A percentile compares a stretch with the other conserved stretches of the same genome.
These are phyloP conservation scores for Kwoniella dejecticola DNA, from an alignment of 768 basidiomycete genomes.

Conservation along the genomic window DNA sequence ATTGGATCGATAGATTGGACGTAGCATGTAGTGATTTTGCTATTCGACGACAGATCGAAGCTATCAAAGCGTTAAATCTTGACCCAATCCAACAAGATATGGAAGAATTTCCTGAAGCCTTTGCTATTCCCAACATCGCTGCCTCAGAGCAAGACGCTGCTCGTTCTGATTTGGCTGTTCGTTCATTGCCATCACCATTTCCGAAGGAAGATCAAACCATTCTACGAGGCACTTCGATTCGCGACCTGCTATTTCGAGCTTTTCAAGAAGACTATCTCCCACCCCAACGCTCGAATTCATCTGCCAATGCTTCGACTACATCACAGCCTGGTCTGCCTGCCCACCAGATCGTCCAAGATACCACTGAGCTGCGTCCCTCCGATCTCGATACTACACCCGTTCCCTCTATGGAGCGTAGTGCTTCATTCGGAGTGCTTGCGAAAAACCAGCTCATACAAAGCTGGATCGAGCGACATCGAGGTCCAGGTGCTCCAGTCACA, in stretches of 20 bases:
- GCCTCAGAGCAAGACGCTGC: too few species aligned
- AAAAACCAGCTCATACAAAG: slow-evolving; percentile 75
- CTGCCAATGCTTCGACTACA: slow-evolving; percentile 3
- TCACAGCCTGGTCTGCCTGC: neutral
- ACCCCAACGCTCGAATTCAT: slow-evolving; percentile 3
- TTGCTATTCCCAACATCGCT: neutral
- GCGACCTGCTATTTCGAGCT: slow-evolving; percentile 69
- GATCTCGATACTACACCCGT: slow-evolving; percentile 52
- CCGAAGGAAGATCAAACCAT: slow-evolving; percentile 55
- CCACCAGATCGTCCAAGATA: slow-evolving; percentile 21
- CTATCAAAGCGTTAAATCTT: slow-evolving; percentile 64
- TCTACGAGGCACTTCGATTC: slow-evolving; percentile 70
- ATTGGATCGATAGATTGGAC: slow-evolving; percentile 60
- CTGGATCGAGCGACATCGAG: slow-evolving; percentile 74
- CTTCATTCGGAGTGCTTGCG: slow-evolving; percentile 63
- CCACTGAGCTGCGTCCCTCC: slow-evolving; percentile 40
- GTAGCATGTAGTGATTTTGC: slow-evolving; percentile 69
- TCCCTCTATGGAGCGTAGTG: slow-evolving; percentile 53
- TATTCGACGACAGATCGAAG: slow-evolving; percentile 69
- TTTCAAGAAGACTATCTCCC: slow-evolving; percentile 56
- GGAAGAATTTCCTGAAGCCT: slow-evolving; percentile 13
- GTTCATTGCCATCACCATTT: too few species aligned
- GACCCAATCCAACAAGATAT: slow-evolving; percentile 59
- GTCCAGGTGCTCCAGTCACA: slow-evolving; percentile 59
- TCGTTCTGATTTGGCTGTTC: too few species aligned